These are phyloP conservation scores for Lasiosphaeria ovina DNA, from an alignment of 495 filamentous ascomycete genomes.

Conservation along the genomic window DNA sequence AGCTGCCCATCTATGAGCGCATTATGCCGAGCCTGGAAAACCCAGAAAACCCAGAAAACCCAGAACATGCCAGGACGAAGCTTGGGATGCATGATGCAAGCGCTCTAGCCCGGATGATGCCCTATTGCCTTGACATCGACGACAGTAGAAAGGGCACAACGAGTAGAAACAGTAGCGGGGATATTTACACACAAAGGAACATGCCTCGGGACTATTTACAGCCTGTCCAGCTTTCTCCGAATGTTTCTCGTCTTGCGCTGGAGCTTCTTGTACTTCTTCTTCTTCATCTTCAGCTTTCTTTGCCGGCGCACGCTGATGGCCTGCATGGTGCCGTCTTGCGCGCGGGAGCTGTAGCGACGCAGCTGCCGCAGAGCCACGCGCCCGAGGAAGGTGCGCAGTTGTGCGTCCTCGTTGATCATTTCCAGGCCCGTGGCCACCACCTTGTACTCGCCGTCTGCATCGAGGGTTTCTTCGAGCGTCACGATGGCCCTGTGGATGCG, in stretches of 20 bases:
- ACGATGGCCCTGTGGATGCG: slow-evolving; percentile 76
- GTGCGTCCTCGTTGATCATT: slow-evolving; percentile 42
- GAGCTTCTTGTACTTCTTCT: slow-evolving; percentile 99
- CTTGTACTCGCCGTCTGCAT: slow-evolving; percentile 64
- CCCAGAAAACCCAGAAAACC: background rate
- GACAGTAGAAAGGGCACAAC: background rate
- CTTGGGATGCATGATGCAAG: too few species aligned
- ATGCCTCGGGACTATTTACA: slow-evolving; percentile 28
- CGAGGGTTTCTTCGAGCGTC: slow-evolving; percentile 74
- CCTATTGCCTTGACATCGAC: slow-evolving; percentile 3
- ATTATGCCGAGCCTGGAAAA: slow-evolving; percentile 6
- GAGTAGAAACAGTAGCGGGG: slow-evolving; percentile 3
- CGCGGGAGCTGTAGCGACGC: slow-evolving; percentile 46
- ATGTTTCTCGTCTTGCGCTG: slow-evolving; percentile 86
- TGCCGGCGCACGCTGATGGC: slow-evolving; percentile 89
- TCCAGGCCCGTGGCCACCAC: slow-evolving; percentile 52
- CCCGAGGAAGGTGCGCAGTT: slow-evolving; percentile 47
- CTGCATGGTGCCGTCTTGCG: slow-evolving; percentile 46
- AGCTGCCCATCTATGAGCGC: background rate
- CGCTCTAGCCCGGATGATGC: background rate
- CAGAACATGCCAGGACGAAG: background rate
- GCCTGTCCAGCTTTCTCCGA: slow-evolving; percentile 78
- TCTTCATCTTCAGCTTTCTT: slow-evolving; percentile 96
- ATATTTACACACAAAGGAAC: slow-evolving; percentile 26
- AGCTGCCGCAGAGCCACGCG: slow-evolving; percentile 51